phyloP scores from a whole-genome alignment of 176 grass and related monocot genomes.

The Aegilops speltoides region DNA sequence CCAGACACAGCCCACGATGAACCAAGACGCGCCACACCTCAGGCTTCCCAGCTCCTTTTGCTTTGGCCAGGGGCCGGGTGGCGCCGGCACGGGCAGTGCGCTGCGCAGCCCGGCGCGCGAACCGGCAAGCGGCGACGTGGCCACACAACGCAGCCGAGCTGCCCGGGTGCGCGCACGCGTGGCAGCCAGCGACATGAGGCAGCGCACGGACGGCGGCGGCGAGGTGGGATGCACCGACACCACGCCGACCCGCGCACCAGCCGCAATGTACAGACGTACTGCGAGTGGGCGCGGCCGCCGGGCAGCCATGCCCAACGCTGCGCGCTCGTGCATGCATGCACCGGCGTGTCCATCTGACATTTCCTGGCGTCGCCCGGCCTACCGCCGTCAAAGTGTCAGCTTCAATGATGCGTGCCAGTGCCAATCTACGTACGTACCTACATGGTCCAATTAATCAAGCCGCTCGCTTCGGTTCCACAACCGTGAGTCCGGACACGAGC shows the following conservation, averaged over 20 bases:
- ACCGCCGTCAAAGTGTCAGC: background rate
- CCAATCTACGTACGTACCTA: background rate
- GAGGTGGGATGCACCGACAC: background rate
- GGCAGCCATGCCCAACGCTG: background rate
- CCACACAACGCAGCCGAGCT: background rate
- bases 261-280: background rate
- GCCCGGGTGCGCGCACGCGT: background rate
- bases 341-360: background rate
- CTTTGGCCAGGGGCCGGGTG: background rate
- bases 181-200: background rate
- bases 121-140: background rate
- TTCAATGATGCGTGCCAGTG: too few species aligned
- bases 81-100: background rate
- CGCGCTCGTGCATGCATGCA: background rate
- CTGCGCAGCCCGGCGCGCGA: too few species aligned
- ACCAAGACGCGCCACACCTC: background rate
- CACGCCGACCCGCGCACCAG: background rate
- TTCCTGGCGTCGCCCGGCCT: background rate
- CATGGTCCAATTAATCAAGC: background rate
- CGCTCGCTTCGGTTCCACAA: conserved; percentile 12
- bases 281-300: background rate
- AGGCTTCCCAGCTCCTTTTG: too few species aligned
- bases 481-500: background rate
- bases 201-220: background rate
- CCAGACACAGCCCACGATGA: background rate